Conservation (phyloP, 257 asterid species). For the Coffea eugenioides region DNA sequence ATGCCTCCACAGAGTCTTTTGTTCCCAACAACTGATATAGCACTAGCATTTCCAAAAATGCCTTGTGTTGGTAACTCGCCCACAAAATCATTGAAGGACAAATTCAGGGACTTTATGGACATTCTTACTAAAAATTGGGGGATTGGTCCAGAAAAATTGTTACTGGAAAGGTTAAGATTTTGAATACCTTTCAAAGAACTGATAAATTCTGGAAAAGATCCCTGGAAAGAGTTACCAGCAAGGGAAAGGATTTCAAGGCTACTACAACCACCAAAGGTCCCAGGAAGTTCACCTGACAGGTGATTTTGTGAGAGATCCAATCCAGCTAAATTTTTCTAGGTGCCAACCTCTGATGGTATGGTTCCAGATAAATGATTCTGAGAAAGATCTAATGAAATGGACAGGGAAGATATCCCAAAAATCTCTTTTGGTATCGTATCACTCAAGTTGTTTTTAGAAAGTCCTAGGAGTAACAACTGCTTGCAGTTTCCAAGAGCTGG, state of each 20-base stretch:
- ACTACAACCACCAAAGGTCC: background rate
- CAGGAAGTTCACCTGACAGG: slow-evolving; percentile 2
- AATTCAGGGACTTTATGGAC: background rate
- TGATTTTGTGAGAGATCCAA: background rate
- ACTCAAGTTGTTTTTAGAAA: background rate
- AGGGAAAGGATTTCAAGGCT: background rate
- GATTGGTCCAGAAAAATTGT: background rate
- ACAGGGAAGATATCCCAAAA: background rate
- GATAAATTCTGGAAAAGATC: background rate
- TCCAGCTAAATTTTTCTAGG: background rate
- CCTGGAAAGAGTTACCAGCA: background rate
- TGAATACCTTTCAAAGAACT: background rate
- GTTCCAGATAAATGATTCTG: background rate
- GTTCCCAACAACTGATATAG: background rate
- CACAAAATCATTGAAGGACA: background rate
- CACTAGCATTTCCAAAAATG: background rate
- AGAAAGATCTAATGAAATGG: background rate
- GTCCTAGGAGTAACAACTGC: background rate
- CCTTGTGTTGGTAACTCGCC: background rate
- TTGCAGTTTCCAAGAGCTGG: background rate
- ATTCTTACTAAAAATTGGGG: background rate
- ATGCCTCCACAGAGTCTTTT: background rate
- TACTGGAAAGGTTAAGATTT: background rate
- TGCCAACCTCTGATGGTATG: background rate
- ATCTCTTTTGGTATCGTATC: background rate